Conservation (phyloP, 257 asterid genomes). For the Buddleja alternifolia region DNA sequence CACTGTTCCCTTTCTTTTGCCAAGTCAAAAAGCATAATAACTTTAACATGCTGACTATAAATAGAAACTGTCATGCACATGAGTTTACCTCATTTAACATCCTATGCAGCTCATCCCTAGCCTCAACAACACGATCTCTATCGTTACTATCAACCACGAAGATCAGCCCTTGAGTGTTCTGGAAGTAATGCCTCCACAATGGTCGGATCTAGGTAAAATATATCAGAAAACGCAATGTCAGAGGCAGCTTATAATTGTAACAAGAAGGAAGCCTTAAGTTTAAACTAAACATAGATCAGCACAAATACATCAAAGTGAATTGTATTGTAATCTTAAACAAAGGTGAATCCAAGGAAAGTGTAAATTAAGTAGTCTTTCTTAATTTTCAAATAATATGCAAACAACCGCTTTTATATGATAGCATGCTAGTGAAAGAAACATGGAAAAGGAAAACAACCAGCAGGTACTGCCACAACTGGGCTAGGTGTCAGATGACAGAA, state of each 20-base stretch:
- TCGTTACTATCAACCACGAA: slow-evolving; percentile 86
- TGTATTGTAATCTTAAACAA: not conserved
- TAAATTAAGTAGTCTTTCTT: too few relatives aligned
- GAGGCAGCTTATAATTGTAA: slow-evolving; percentile 24
- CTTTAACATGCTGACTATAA: not conserved
- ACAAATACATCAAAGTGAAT: not conserved
- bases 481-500: too few relatives aligned
- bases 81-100: slow-evolving; percentile 74
- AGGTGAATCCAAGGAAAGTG: not conserved
- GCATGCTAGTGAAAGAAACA: too few relatives aligned
- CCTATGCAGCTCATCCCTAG: slow-evolving; percentile 83
- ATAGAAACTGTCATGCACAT: not conserved
- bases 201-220: slow-evolving; percentile 66
- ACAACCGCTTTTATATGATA: not conserved
- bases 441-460: too few relatives aligned
- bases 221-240: slow-evolving; percentile 3
- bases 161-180: slow-evolving; percentile 84
- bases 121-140: slow-evolving; percentile 88
- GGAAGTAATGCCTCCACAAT: slow-evolving; percentile 87
- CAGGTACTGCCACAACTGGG: too few relatives aligned
- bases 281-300: not conserved
- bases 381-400: not conserved
- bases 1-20: too few relatives aligned
- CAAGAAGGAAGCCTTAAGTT: not conserved
- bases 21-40: not conserved